A percentile compares a stretch with the other conserved stretches of the same genome.
Conservation (phyloP, 2,329 filamentous ascomycete species). For the Ustilaginoidea virens region DNA sequence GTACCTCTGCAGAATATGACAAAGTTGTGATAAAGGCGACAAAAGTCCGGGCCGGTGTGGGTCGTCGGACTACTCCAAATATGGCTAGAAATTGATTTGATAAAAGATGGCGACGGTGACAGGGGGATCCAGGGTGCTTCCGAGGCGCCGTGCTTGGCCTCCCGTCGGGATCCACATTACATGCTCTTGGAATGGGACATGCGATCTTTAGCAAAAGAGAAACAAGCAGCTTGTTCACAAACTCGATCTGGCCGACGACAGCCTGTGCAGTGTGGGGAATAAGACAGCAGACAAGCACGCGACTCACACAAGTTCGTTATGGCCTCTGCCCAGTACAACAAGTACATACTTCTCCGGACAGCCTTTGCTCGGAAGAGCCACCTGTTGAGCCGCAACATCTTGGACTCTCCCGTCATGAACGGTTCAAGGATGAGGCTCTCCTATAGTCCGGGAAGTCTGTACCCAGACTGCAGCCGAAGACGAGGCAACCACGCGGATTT, state of each 20-base stretch:
- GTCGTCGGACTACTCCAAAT: conserved; percentile 3
- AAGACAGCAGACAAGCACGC: conserved; percentile 3
- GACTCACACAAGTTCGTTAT: too few species aligned
- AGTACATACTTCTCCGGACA: too few species aligned
- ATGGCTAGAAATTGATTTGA: conserved; percentile 5
- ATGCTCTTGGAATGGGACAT: too few species aligned
- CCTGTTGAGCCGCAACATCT: too few species aligned
- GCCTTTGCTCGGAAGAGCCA: too few species aligned
- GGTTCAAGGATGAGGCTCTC: too few species aligned
- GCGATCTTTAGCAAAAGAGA: conserved; percentile 1
- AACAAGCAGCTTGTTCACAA: not conserved
- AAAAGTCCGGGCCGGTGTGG: conserved; percentile 3
- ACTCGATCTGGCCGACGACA: not conserved
- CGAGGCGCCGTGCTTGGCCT: conserved; percentile 10
- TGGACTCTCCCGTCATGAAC: too few species aligned
- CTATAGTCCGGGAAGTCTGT: too few species aligned
- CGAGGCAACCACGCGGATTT: too few species aligned
- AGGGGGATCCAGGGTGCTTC: conserved; percentile 8
- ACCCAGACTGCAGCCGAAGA: too few species aligned
- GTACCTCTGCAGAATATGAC: too few species aligned
- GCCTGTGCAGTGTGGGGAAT: conserved; percentile 3
- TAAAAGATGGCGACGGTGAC: conserved; percentile 4
- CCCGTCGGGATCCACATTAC: conserved; percentile 9
- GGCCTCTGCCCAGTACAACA: too few species aligned
- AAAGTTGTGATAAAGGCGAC: conserved; percentile 1